Percentiles rank a stretch among this genome's conserved stretches.
These are phyloP conservation scores for Euptelea pleiosperma DNA, from an alignment of 164 flowering plant genomes.

Conservation along the genomic window DNA sequence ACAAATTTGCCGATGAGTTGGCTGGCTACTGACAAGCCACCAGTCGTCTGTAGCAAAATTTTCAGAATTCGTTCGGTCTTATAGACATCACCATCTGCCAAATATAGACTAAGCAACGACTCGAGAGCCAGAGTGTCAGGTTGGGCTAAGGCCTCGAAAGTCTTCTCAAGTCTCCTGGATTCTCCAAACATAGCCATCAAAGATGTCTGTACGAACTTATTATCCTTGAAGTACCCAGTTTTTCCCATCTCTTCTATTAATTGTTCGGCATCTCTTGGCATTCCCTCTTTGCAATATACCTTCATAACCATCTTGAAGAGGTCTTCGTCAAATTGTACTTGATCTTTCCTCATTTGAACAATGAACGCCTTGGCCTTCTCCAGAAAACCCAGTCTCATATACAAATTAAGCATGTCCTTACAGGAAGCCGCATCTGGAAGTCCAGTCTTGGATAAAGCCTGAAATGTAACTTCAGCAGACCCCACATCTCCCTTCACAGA, in stretches of 20 bases:
- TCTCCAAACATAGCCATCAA: slow-evolving; percentile 33
- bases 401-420: slow-evolving; percentile 67
- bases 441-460: slow-evolving; percentile 61
- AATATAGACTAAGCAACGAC: slow-evolving; percentile 50
- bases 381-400: slow-evolving; percentile 40
- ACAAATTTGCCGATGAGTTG: slow-evolving; percentile 48
- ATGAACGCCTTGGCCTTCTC: slow-evolving; percentile 68
- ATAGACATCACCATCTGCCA: slow-evolving; percentile 31
- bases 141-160: slow-evolving; percentile 25
- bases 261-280: slow-evolving; percentile 54
- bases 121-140: slow-evolving; percentile 47
- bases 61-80: slow-evolving; percentile 38
- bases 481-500: slow-evolving; percentile 49
- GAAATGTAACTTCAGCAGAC: slow-evolving; percentile 72
- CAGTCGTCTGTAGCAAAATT: slow-evolving; percentile 37
- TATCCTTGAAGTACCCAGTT: slow-evolving; percentile 22
- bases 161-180: slow-evolving; percentile 20
- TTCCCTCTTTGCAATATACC: slow-evolving; percentile 62
- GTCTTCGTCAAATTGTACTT: slow-evolving; percentile 59
- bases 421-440: slow-evolving; percentile 61
- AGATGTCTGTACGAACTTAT: slow-evolving; percentile 44
- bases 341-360: slow-evolving; percentile 46
- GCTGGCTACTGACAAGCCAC: slow-evolving; percentile 48
- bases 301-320: slow-evolving; percentile 58
- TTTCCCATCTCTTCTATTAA: slow-evolving; percentile 47